Percentiles rank a stretch among this genome's conserved stretches.
Evolutionary conservation across 2,329 filamentous ascomycete genomes (phyloP).

Genomic region (Colletotrichum sp.): DNA sequence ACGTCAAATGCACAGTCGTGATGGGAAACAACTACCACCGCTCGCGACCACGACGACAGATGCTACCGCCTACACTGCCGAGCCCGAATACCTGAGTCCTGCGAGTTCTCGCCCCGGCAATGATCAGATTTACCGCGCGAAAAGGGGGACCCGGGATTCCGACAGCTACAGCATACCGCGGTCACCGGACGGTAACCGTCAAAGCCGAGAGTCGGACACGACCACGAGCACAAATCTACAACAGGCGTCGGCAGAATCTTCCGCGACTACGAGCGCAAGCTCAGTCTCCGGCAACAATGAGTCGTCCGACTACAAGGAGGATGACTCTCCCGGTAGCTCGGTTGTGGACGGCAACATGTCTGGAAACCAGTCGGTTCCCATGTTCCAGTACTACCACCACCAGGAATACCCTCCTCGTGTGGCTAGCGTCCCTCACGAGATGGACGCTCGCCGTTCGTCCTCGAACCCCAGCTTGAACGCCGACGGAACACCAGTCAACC

Average conservation of each 20-base stretch:
- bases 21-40: constrained; percentile 6
- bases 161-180: constrained; percentile 35
- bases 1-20: constrained; percentile 11
- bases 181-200: constrained; percentile 45
- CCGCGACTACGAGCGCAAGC: constrained; percentile 60
- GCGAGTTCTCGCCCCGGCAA: background rate
- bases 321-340: constrained; percentile 57
- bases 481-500: constrained; percentile 57
- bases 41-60: background rate
- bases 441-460: constrained; percentile 42
- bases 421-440: constrained; percentile 46
- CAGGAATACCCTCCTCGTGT: constrained; percentile 48
- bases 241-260: constrained; percentile 55
- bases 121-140: background rate
- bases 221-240: constrained; percentile 53
- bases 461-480: constrained; percentile 55
- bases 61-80: background rate
- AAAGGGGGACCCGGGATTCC: constrained; percentile 23
- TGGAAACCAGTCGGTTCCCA: constrained; percentile 53
- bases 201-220: constrained; percentile 57
- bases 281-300: constrained; percentile 59
- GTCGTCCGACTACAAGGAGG: constrained; percentile 46
- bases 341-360: constrained; percentile 49
- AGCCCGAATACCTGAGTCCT: background rate
- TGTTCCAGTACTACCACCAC: constrained; percentile 69